These are phyloP conservation scores for Claviceps sp. DNA, from an alignment of 2,329 filamentous ascomycete genomes.

Conservation along the genomic window DNA sequence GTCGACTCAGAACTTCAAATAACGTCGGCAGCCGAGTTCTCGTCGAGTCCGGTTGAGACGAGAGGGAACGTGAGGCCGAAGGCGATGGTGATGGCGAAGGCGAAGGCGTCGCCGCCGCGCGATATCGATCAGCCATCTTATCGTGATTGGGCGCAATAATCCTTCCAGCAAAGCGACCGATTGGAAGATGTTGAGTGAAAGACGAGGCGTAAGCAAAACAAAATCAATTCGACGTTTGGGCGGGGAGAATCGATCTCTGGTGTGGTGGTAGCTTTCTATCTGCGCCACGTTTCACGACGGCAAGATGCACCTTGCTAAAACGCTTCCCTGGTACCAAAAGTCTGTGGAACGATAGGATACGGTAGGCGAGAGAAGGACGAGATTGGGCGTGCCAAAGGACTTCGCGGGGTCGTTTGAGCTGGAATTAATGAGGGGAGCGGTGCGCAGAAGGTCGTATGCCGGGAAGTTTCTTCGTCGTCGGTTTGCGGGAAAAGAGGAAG, in stretches of 20 bases:
- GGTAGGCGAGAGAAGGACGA: neutral
- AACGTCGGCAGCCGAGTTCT: constrained; percentile 86
- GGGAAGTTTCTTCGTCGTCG: neutral
- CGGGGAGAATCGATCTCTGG: neutral
- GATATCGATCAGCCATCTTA: constrained; percentile 13
- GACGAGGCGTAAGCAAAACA: neutral
- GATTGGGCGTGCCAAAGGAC: too few species aligned
- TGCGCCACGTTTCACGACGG: constrained; percentile 8
- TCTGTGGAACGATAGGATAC: neutral
- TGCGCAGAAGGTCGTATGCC: neutral
- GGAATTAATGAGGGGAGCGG: neutral
- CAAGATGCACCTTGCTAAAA: neutral
- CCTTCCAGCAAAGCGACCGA: neutral
- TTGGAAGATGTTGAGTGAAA: neutral
- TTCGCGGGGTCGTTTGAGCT: neutral
- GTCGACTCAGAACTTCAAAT: constrained; percentile 87
- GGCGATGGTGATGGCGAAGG: constrained; percentile 10
- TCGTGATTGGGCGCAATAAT: neutral
- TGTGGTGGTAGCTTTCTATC: neutral
- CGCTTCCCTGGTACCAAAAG: neutral
- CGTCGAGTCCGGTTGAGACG: constrained; percentile 38
- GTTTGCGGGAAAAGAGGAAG: too few species aligned
- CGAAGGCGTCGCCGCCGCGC: constrained; percentile 29
- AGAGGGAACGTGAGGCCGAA: too few species aligned
- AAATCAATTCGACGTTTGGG: neutral